Conservation (phyloP, 1,139 yeast species). For the Scheffersomyces segobiensis region DNA sequence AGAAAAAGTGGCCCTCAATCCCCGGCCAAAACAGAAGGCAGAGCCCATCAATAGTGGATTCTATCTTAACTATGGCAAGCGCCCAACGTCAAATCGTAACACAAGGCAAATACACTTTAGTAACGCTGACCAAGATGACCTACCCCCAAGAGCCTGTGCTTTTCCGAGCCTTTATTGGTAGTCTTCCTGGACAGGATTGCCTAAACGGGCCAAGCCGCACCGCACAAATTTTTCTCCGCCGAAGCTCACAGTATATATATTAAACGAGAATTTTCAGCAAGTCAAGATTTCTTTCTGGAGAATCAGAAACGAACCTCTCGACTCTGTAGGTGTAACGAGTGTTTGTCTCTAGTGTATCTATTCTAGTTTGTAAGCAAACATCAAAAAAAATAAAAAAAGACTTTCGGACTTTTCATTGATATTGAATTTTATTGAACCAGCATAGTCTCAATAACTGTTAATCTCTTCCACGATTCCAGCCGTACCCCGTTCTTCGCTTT, state of each 20-base stretch:
- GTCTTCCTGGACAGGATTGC: not conserved
- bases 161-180: not conserved
- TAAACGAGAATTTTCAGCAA: not conserved
- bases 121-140: not conserved
- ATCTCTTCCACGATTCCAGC: not conserved
- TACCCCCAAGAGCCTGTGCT: not conserved
- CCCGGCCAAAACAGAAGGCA: not conserved
- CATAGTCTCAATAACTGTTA: not conserved
- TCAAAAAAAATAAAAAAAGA: not conserved
- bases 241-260: not conserved
- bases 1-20: not conserved
- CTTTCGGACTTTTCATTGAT: not conserved
- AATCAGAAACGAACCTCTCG: not conserved
- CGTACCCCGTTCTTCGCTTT: not conserved
- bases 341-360: not conserved
- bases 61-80: not conserved
- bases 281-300: not conserved
- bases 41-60: not conserved
- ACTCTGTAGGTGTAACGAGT: not conserved
- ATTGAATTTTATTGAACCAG: not conserved
- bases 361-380: not conserved
- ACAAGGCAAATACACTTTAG: not conserved
- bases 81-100: not conserved
- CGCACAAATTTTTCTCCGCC: not conserved
- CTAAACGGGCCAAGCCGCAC: not conserved